These are phyloP conservation scores for Ceratocystis papillata DNA, from an alignment of 2,329 filamentous ascomycete genomes.

Conservation along the genomic window DNA sequence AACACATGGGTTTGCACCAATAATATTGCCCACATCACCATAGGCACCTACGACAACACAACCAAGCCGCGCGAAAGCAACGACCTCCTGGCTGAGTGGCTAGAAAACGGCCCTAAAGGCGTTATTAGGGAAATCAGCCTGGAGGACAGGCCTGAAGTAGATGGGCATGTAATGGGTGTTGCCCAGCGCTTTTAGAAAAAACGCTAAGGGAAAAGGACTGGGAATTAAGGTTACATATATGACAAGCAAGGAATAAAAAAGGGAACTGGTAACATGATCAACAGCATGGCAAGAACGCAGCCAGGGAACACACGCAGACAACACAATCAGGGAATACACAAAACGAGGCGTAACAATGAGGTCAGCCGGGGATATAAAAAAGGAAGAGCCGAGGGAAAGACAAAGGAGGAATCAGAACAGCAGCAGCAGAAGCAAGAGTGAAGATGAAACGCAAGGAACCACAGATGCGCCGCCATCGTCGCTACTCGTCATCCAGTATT, in stretches of 20 bases:
- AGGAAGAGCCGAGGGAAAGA: neutral
- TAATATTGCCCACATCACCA: conserved; percentile 70
- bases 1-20: conserved; percentile 62
- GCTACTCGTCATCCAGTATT: conserved; percentile 73
- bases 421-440: neutral
- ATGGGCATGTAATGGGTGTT: conserved; percentile 41
- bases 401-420: neutral
- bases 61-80: conserved; percentile 96
- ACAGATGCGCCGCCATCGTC: neutral
- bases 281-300: conserved; percentile 6
- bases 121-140: conserved; percentile 42
- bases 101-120: conserved; percentile 43
- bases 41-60: conserved; percentile 62
- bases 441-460: neutral
- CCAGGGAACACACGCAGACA: neutral
- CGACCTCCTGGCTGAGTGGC: conserved; percentile 64
- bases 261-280: neutral
- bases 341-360: neutral
- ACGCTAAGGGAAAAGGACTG: neutral
- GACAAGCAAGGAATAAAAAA: conserved; percentile 8
- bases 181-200: conserved; percentile 5
- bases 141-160: conserved; percentile 39
- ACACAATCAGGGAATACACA: conserved; percentile 3
- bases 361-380: neutral
- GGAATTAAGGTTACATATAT: neutral